Evolutionary conservation across 2,329 filamentous ascomycete species (phyloP).

Genomic region (Fusarium sp.): DNA sequence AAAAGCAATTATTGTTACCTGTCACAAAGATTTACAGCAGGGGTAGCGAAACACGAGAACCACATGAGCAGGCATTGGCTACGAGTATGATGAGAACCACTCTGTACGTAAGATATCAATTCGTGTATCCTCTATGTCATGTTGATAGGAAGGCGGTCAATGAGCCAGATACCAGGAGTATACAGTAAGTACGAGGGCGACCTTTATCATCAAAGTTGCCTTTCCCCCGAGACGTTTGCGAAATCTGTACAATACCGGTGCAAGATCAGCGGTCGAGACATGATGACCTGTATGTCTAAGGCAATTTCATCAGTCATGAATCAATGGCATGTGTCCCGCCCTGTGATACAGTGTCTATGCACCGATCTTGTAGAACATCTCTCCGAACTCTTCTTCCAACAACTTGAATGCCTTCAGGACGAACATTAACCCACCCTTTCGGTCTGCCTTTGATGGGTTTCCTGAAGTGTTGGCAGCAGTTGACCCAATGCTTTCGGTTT

Average conservation of each 20-base stretch:
- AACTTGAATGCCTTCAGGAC: constrained; percentile 69
- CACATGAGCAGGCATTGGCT: constrained; percentile 5
- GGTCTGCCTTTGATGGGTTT: constrained; percentile 43
- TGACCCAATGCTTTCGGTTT: constrained; percentile 48
- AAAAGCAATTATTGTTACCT: constrained; percentile 23
- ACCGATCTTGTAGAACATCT: constrained; percentile 72
- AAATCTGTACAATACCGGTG: neutral
- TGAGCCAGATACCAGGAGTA: neutral
- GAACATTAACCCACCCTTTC: constrained; percentile 61
- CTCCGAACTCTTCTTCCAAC: constrained; percentile 69
- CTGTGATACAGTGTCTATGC: constrained; percentile 53
- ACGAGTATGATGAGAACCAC: neutral
- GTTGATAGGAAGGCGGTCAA: constrained; percentile 1
- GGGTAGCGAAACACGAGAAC: constrained; percentile 22
- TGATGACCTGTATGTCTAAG: neutral
- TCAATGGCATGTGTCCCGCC: neutral
- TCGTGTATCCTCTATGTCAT: neutral
- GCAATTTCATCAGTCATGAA: neutral
- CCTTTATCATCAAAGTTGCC: neutral
- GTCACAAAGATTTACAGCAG: constrained; percentile 12
- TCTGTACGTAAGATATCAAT: neutral
- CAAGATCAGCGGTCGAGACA: neutral
- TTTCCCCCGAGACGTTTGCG: neutral
- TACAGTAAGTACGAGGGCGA: neutral
- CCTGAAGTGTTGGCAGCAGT: neutral